Evolutionary conservation across 129 eudicot genomes (phyloP).

Genomic region (Arctium minus): DNA sequence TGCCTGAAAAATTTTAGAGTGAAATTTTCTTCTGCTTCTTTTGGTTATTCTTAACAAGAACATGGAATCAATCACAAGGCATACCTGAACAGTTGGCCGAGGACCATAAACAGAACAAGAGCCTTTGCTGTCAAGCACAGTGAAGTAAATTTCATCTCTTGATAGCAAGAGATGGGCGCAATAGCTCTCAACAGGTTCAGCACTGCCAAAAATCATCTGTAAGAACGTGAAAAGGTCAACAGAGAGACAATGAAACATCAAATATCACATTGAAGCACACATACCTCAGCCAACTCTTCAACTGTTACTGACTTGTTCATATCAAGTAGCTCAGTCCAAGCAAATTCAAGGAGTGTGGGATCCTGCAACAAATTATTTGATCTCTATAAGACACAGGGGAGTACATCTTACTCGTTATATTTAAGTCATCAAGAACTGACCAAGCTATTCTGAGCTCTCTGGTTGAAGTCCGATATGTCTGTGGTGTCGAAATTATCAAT

Average conservation of each 20-base stretch:
- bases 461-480: constrained; percentile 64
- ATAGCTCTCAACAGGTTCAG: constrained; percentile 89
- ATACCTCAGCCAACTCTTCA: constrained; percentile 94
- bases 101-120: constrained; percentile 72
- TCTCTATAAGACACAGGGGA: constrained; percentile 7
- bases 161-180: constrained; percentile 88
- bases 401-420: neutral
- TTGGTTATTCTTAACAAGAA: neutral
- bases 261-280: constrained; percentile 14
- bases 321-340: constrained; percentile 97
- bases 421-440: constrained; percentile 41
- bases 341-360: constrained; percentile 90
- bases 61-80: neutral
- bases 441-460: constrained; percentile 73
- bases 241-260: constrained; percentile 26
- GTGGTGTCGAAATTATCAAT: constrained; percentile 57
- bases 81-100: constrained; percentile 71
- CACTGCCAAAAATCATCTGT: constrained; percentile 97
- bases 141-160: constrained; percentile 86
- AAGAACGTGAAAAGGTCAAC: constrained; percentile 35
- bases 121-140: constrained; percentile 67
- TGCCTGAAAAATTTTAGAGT: constrained; percentile 4
- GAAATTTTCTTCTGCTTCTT: neutral
- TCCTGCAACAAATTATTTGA: constrained; percentile 48
- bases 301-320: constrained; percentile 69